Evolutionary conservation across 2,329 filamentous ascomycete genomes (phyloP).

Genomic region (Xylaria sp.): DNA sequence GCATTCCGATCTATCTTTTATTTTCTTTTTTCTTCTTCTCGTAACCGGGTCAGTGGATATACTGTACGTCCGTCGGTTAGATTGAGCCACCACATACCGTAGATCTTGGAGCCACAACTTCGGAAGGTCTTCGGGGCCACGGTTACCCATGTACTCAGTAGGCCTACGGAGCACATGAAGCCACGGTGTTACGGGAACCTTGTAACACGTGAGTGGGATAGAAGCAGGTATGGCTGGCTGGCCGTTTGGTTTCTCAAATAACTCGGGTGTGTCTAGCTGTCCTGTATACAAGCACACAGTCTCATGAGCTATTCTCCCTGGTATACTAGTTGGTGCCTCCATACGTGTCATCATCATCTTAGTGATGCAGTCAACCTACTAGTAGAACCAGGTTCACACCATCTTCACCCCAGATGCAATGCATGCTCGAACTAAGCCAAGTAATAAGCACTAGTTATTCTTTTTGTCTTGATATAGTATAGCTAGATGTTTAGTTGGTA

Average conservation of each 20-base stretch:
- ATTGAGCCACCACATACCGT: slow-evolving; percentile 14
- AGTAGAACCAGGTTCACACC: slow-evolving; percentile 12
- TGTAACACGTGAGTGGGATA: slow-evolving; percentile 15
- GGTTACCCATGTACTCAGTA: not conserved
- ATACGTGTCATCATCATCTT: slow-evolving; percentile 13
- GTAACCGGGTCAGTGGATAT: slow-evolving; percentile 23
- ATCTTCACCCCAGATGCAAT: slow-evolving; percentile 31
- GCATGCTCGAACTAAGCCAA: slow-evolving; percentile 15
- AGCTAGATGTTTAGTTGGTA: slow-evolving; percentile 19
- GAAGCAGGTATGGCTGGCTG: slow-evolving; percentile 17
- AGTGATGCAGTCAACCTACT: slow-evolving; percentile 3
- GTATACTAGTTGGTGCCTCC: not conserved
- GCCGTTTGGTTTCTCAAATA: slow-evolving; percentile 14
- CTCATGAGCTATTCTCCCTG: slow-evolving; percentile 19
- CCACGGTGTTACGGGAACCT: slow-evolving; percentile 18
- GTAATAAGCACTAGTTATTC: slow-evolving; percentile 18
- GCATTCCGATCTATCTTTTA: not conserved
- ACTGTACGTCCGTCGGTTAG: not conserved
- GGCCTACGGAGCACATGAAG: not conserved
- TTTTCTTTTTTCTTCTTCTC: slow-evolving; percentile 1
- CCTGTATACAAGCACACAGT: slow-evolving; percentile 27
- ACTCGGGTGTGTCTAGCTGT: slow-evolving; percentile 29
- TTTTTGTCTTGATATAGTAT: slow-evolving; percentile 33
- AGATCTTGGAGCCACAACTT: slow-evolving; percentile 13
- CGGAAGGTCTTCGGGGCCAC: not conserved